Conservation (phyloP, 2,329 filamentous ascomycete species). For the Xylariaceae sp. region DNA sequence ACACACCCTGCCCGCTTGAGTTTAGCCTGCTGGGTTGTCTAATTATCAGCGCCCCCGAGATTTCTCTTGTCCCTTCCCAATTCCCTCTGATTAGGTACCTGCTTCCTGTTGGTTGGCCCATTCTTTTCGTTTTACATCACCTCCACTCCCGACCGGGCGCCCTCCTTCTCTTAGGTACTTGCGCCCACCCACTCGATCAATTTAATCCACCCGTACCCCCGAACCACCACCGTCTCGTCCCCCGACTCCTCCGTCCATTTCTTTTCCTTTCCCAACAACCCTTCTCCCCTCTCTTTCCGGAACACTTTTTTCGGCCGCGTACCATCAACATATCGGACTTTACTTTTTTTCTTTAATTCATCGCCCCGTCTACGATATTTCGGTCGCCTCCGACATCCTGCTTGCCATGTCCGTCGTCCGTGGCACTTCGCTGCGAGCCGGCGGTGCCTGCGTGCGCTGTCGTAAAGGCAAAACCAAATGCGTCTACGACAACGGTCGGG, state of each 20-base stretch:
- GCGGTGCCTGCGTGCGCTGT: slow-evolving; percentile 57
- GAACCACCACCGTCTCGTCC: slow-evolving; percentile 30
- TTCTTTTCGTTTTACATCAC: slow-evolving; percentile 13
- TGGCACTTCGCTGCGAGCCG: slow-evolving; percentile 55
- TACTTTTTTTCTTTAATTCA: background rate
- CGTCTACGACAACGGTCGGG: slow-evolving; percentile 57
- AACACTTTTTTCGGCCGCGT: slow-evolving; percentile 23
- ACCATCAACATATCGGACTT: slow-evolving; percentile 9
- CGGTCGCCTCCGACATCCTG: background rate
- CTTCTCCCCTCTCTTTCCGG: slow-evolving; percentile 23
- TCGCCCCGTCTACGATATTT: background rate
- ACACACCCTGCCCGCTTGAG: slow-evolving; percentile 8
- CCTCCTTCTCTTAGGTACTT: slow-evolving; percentile 19
- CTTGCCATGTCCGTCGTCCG: slow-evolving; percentile 44
- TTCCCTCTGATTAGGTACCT: slow-evolving; percentile 10
- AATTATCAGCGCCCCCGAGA: background rate
- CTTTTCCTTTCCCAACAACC: slow-evolving; percentile 25
- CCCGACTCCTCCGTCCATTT: slow-evolving; percentile 30
- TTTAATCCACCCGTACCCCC: slow-evolving; percentile 31
- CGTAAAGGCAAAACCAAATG: slow-evolving; percentile 61
- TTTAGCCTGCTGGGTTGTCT: background rate
- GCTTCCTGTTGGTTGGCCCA: slow-evolving; percentile 10
- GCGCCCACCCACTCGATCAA: slow-evolving; percentile 25
- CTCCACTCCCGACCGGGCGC: slow-evolving; percentile 33
- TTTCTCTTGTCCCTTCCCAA: background rate